Percentiles rank a stretch among this genome's conserved stretches.
Conservation (phyloP, 805 yeast species). For the Ogataea chonburiensis region DNA sequence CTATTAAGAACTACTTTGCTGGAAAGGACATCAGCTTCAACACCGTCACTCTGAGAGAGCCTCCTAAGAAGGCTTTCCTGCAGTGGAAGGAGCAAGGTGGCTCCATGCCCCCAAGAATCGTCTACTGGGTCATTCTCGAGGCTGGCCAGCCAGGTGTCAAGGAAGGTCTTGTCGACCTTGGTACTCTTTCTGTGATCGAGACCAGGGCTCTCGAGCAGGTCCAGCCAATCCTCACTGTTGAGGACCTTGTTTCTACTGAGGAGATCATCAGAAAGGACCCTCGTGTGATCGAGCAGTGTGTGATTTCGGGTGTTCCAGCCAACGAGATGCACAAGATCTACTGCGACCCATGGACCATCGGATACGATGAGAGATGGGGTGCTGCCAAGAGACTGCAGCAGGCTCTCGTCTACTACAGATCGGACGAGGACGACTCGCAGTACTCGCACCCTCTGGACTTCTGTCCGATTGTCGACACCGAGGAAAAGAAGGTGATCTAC, state of each 20-base stretch:
- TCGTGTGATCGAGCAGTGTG: constrained; percentile 69
- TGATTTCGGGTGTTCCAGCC: constrained; percentile 63
- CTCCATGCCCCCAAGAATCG: constrained; percentile 65
- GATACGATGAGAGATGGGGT: constrained; percentile 72
- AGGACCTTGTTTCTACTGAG: constrained; percentile 63
- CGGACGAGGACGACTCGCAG: constrained; percentile 69
- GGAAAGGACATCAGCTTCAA: constrained; percentile 54
- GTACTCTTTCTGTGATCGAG: constrained; percentile 45
- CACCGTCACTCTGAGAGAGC: constrained; percentile 70
- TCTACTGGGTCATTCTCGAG: constrained; percentile 62
- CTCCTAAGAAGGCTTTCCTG: constrained; percentile 59
- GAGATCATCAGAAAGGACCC: constrained; percentile 68
- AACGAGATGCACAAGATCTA: constrained; percentile 57
- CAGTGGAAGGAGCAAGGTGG: constrained; percentile 64
- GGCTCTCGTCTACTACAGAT: constrained; percentile 76
- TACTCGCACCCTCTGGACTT: constrained; percentile 74
- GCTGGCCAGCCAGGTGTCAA: constrained; percentile 59
- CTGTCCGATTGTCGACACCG: constrained; percentile 79
- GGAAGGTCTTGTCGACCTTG: constrained; percentile 68
- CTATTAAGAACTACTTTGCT: constrained; percentile 48
- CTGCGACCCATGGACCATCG: constrained; percentile 69
- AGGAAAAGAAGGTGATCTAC: constrained; percentile 62
- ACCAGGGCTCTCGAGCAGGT: constrained; percentile 54
- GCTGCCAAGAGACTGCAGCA: constrained; percentile 72
- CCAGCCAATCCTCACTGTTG: constrained; percentile 74